Evolutionary conservation across 352 stramenopile genomes (phyloP).

Genomic region (Pythium apleroticum): DNA sequence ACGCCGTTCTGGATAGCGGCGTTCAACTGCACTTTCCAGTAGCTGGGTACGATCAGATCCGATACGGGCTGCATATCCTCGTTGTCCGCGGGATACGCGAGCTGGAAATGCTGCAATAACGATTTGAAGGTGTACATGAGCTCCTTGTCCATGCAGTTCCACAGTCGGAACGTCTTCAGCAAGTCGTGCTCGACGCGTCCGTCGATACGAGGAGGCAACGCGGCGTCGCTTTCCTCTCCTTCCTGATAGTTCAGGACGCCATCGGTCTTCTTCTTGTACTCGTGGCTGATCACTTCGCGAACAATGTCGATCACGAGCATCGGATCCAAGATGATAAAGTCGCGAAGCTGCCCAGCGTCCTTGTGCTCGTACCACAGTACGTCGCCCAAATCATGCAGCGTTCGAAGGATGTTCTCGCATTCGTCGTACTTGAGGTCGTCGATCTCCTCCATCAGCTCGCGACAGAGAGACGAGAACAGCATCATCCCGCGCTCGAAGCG

Average conservation of each 20-base stretch:
- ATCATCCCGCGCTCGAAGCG: not conserved
- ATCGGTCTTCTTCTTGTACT: slow-evolving; percentile 2
- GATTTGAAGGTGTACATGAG: slow-evolving; percentile 22
- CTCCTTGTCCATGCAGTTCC: slow-evolving; percentile 20
- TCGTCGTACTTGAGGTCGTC: slow-evolving; percentile 19
- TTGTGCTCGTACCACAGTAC: slow-evolving; percentile 27
- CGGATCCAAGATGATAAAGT: slow-evolving; percentile 22
- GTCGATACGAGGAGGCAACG: not conserved
- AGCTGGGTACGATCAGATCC: slow-evolving; percentile 25
- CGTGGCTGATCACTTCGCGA: slow-evolving; percentile 24
- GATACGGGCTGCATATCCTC: slow-evolving; percentile 20
- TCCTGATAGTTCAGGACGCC: not conserved
- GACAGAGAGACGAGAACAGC: not conserved
- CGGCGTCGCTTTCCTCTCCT: not conserved
- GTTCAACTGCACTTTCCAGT: slow-evolving; percentile 21
- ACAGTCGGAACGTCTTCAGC: slow-evolving; percentile 9
- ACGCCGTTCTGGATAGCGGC: not conserved
- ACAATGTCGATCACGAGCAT: slow-evolving; percentile 38
- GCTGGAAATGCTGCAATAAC: slow-evolving; percentile 22
- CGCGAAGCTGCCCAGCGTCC: slow-evolving; percentile 3
- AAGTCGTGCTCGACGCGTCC: slow-evolving; percentile 11
- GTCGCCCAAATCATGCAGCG: slow-evolving; percentile 25
- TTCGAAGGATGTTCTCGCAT: slow-evolving; percentile 15
- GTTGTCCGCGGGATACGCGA: slow-evolving; percentile 21
- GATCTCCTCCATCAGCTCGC: slow-evolving; percentile 14